Conservation (phyloP, 2,329 filamentous ascomycete genomes). For the Apiospora malaysiana region DNA sequence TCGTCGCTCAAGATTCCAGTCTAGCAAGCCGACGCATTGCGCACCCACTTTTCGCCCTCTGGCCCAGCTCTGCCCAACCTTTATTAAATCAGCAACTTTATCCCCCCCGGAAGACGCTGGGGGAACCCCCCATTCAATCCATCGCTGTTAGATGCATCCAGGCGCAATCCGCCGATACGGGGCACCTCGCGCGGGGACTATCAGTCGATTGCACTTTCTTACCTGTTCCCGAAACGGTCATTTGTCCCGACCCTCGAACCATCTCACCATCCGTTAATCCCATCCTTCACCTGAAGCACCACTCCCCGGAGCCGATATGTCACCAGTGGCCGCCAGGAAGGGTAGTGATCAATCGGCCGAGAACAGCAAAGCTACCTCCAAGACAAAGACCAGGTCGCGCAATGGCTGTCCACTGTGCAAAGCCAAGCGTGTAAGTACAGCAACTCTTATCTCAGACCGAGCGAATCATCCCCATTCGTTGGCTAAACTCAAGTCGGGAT, state of each 20-base stretch:
- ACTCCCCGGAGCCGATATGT: conserved; percentile 19
- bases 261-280: conserved; percentile 1
- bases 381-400: conserved; percentile 36
- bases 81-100: conserved; percentile 19
- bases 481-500: neutral
- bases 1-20: neutral
- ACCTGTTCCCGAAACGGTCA: conserved; percentile 17
- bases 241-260: conserved; percentile 7
- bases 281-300: neutral
- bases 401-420: conserved; percentile 41
- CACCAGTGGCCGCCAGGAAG: conserved; percentile 13
- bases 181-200: neutral
- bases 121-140: neutral
- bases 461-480: neutral
- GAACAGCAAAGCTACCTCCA: conserved; percentile 22
- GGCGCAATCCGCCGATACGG: conserved; percentile 10
- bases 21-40: conserved; percentile 3
- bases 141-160: conserved; percentile 4
- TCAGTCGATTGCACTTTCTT: neutral
- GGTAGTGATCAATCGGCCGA: conserved; percentile 21
- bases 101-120: neutral
- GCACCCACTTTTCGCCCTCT: neutral
- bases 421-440: conserved; percentile 33
- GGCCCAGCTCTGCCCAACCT: neutral
- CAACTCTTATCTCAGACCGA: neutral